Evolutionary conservation across 2,329 filamentous ascomycete species (phyloP).

Genomic region (Elsinoe necatrix): DNA sequence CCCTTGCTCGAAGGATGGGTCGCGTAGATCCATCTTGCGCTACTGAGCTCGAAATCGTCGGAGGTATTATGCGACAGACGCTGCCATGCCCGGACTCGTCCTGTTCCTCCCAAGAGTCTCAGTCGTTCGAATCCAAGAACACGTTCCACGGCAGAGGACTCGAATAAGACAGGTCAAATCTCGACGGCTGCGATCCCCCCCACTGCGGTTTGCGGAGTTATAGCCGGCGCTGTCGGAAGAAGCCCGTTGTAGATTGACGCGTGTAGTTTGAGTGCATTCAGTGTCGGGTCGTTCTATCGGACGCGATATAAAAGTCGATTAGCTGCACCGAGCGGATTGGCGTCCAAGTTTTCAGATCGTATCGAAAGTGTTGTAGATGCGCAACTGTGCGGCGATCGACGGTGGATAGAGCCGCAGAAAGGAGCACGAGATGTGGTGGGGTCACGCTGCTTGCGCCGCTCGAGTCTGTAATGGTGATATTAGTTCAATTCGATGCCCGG

Average conservation of each 20-base stretch:
- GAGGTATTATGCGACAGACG: not conserved
- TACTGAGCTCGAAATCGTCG: not conserved
- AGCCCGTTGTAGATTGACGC: not conserved
- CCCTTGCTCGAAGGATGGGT: not conserved
- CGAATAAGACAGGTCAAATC: no score
- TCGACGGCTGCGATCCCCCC: not conserved
- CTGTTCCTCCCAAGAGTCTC: not conserved
- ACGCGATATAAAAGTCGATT: not conserved
- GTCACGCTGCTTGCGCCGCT: not conserved
- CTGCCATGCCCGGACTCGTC: not conserved
- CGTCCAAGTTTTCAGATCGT: not conserved
- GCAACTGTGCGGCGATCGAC: constrained; percentile 3
- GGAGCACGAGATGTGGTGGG: constrained; percentile 3
- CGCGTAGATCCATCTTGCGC: not conserved
- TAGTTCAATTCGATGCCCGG: no score
- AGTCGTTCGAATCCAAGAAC: not conserved
- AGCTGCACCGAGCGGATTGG: not conserved
- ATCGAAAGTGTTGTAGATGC: not conserved
- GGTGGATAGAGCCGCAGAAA: constrained; percentile 4
- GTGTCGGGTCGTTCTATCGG: no score
- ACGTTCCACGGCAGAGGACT: no score
- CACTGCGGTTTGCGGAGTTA: not conserved
- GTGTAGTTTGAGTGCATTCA: no score
- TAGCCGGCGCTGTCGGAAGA: not conserved
- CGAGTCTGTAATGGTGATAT: not conserved